These are phyloP conservation scores for Beverwykella pulmonaria DNA, from an alignment of 495 filamentous ascomycete genomes.

Conservation along the genomic window DNA sequence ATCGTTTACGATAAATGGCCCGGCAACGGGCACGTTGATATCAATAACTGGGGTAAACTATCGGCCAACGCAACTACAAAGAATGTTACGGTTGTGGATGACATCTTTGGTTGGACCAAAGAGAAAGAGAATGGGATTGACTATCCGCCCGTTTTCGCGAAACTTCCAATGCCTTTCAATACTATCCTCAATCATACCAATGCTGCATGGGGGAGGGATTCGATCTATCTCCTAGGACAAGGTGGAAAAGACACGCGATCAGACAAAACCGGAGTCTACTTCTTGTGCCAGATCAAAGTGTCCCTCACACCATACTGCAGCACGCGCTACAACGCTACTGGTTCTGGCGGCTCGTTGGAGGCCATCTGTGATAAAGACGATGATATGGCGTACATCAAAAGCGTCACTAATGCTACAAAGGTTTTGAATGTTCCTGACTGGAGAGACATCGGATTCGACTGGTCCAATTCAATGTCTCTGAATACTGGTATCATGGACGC, in stretches of 20 bases:
- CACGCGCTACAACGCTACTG: slow-evolving; percentile 61
- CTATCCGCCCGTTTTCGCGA: slow-evolving; percentile 65
- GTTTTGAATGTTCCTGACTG: slow-evolving; percentile 54
- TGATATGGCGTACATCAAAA: slow-evolving; percentile 54
- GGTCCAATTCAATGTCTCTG: slow-evolving; percentile 60
- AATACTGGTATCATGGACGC: slow-evolving; percentile 61
- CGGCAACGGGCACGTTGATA: slow-evolving; percentile 44
- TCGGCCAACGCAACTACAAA: slow-evolving; percentile 29
- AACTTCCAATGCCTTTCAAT: slow-evolving; percentile 62
- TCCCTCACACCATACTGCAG: slow-evolving; percentile 63
- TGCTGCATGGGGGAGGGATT: slow-evolving; percentile 46
- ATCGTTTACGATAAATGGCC: slow-evolving; percentile 65
- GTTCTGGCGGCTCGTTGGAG: slow-evolving; percentile 56
- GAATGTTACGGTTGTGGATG: slow-evolving; percentile 67
- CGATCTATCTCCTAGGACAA: slow-evolving; percentile 67
- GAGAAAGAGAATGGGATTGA: slow-evolving; percentile 45
- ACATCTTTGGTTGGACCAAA: slow-evolving; percentile 65
- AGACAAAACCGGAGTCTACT: slow-evolving; percentile 51
- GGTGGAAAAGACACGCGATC: slow-evolving; percentile 35
- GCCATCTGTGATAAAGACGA: slow-evolving; percentile 63
- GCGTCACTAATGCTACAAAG: slow-evolving; percentile 43
- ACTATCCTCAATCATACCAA: slow-evolving; percentile 62
- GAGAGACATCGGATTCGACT: slow-evolving; percentile 60
- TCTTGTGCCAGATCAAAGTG: slow-evolving; percentile 64
- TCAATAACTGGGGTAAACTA: slow-evolving; percentile 30